Evolutionary conservation across 257 asterid genomes (phyloP).

Genomic region (Solanum etuberosum): DNA sequence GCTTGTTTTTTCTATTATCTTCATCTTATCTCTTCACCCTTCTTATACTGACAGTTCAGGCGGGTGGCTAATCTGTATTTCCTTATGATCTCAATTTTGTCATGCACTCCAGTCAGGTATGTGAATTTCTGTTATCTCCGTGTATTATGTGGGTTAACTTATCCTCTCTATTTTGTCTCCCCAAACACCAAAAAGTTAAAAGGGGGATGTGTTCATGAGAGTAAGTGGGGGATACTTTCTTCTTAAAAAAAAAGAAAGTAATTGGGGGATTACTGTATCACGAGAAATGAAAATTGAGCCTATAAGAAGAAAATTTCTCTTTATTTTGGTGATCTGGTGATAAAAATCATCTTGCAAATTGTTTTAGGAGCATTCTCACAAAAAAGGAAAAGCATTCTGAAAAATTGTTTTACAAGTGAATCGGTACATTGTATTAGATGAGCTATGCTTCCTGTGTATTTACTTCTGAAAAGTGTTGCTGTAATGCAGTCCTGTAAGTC

Average conservation of each 20-base stretch:
- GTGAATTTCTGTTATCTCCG: not conserved
- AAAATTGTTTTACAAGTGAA: not conserved
- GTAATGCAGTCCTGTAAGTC: slow-evolving; percentile 93
- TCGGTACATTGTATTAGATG: not conserved
- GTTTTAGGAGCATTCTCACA: not conserved
- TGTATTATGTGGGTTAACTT: not conserved
- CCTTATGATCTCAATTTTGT: slow-evolving; percentile 94
- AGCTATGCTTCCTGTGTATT: not conserved
- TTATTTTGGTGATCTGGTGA: not conserved
- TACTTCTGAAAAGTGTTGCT: not conserved
- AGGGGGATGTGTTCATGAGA: not conserved
- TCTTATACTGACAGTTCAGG: slow-evolving; percentile 87
- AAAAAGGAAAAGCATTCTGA: not conserved
- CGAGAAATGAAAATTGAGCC: not conserved
- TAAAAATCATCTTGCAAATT: not conserved
- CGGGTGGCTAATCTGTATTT: slow-evolving; percentile 99
- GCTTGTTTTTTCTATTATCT: slow-evolving; percentile 7
- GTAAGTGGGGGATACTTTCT: not conserved
- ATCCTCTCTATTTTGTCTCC: not conserved
- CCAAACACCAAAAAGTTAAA: not conserved
- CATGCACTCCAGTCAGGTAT: slow-evolving; percentile 98
- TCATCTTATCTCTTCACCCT: slow-evolving; percentile 29
- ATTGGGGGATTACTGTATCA: not conserved
- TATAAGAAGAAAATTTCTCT: not conserved
- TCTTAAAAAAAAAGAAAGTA: not conserved